Evolutionary conservation across 441 rosid species (phyloP), one percentile per base, ranked within the genome.

Genomic region (Brassica balearica): DNA sequence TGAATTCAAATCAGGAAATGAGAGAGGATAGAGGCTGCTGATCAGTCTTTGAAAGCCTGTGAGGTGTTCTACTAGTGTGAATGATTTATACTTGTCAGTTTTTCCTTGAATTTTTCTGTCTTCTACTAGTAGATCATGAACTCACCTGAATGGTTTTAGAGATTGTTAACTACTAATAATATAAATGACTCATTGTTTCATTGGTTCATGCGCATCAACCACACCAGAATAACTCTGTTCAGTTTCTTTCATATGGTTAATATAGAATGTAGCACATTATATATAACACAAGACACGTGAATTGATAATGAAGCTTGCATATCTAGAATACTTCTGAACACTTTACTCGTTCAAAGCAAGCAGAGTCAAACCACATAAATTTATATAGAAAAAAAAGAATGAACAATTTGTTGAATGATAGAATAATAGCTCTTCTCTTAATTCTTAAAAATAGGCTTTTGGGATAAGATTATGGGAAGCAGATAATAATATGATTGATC

Each of bases 31-130:
- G 89, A 81, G 17, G 92, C 92, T 32, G 91, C 96, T 7, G 90
- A 89, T 81, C 88, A 88, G 74, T 88, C 96, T 29, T 88, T 91
- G 82, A 78, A 84, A 62, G 91, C 91, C 61, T 91, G 77, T 72
- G 81, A 81, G 84, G 84, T 80, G 59, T 6, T 73, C 5, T 56
- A 23, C 64, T 53, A 34, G 43, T 4, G 23, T 60, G 63, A 12
- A 46, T 8, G 9, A 1, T 77, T 22, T 19, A 6, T 15, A 15
- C 94, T 92, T 43, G 82, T 90, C 68, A 86, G 93, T 58, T 77
- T 91, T 82, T 90, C 95, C 53, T 81, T 88, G 74, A 91, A 88
- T 80, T 91, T 89, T 83, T 91, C 93, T 2, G 93, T 88, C 46
- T 89, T 91, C 79, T 91, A 53, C 43, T 58, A 20, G 4, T 58